phyloP scores from a whole-genome alignment of 2,329 filamentous ascomycete genomes.

The Zasmidium cellare region DNA sequence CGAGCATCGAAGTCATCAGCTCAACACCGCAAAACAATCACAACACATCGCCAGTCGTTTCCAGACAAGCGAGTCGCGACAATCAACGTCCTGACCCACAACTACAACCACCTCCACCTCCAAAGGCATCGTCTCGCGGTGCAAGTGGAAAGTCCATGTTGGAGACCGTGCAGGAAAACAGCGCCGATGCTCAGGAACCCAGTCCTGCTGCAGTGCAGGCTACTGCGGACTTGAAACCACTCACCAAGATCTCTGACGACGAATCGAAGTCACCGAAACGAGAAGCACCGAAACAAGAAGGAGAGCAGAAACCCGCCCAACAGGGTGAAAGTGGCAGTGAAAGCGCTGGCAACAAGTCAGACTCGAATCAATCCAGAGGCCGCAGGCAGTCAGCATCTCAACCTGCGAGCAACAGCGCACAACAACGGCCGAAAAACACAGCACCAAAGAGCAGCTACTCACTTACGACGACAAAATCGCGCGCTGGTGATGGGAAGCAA shows the following conservation, averaged over 20 bases:
- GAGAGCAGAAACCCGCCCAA: conserved; percentile 19
- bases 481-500: conserved; percentile 71
- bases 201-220: conserved; percentile 57
- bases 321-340: conserved; percentile 64
- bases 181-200: conserved; percentile 57
- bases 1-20: conserved; percentile 48
- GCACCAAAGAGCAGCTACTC: conserved; percentile 67
- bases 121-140: conserved; percentile 42
- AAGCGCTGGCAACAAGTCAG: conserved; percentile 59
- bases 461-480: conserved; percentile 63
- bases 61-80: conserved; percentile 23
- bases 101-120: conserved; percentile 31
- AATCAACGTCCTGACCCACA: conserved; percentile 40
- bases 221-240: conserved; percentile 32
- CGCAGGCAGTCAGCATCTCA: conserved; percentile 33
- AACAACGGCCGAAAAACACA: conserved; percentile 40
- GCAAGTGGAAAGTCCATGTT: conserved; percentile 56
- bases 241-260: conserved; percentile 26
- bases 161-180: conserved; percentile 74
- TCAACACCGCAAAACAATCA: conserved; percentile 42
- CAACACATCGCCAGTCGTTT: conserved; percentile 25
- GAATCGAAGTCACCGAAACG: conserved; percentile 45
- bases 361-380: conserved; percentile 36
- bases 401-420: conserved; percentile 8
- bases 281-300: conserved; percentile 12